Base-by-base conservation (phyloP, 2,329 filamentous ascomycete genomes). In the Chaetomium strumarium region DNA sequence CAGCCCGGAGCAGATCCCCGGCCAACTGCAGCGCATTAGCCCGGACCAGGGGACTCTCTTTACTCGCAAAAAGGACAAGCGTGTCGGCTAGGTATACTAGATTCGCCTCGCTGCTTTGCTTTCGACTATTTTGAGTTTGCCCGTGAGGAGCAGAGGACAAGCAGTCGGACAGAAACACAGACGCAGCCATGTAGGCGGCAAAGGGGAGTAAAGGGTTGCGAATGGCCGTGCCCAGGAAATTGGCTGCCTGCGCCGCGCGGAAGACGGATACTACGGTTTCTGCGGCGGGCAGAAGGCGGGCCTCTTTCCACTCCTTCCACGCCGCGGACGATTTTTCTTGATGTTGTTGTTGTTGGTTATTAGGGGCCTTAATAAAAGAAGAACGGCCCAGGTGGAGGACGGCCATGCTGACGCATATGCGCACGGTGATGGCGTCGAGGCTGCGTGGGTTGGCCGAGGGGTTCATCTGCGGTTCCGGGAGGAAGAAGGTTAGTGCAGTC, bases 161-260 rank as follows among this genome's bases (percentile, higher is more conserved):
- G 14, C 86, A 74, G 60, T 87, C 86, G 58, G 88, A 83, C 1
- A 88, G 75, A 57, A 88, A 88, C 0, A 88, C 85, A 24, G 82
- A 76, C 12, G 84, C 81, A 9, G 85, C 81, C 45, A 88, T 83
- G 62, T 87, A 89, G 7, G 88, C 72, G 57, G 83, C 85, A 67
- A 88, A 88, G 0, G 81, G 79, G 58, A 86, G 76, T 64, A 88
- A 85, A 0, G 85, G 84, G 56, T 86, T 87, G 70, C 84, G 79
- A 77, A 87, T 60, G 14, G 60, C 50, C 49, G 55, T 47, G 5
- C 56, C 58, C 7, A 60, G 10, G 20, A 34, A 36, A 5, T 38
- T 24, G 24, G 24, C 24, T 4, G 24, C 65, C 37, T 65, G 60
- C 8, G 86, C 78, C 73, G 85, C 80, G 45, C 81, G 78, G 81